Evolutionary conservation across 164 flowering plant species (phyloP), one percentile per base, ranked within the genome.

Genomic region (Berberis vulgaris): DNA sequence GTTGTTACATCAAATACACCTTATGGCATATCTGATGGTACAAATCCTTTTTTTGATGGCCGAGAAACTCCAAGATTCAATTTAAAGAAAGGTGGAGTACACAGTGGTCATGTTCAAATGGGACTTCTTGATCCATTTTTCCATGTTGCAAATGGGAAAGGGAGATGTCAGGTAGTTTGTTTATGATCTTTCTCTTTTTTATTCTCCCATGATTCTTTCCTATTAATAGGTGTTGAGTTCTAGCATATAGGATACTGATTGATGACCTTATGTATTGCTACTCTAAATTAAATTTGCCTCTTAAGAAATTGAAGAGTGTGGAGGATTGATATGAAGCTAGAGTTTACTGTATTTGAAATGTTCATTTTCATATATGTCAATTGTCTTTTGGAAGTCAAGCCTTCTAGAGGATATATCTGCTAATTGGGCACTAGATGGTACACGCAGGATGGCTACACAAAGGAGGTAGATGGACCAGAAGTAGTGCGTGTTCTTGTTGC

Each of bases 41-140:
- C 97, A 61, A 94, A 94, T 77, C 95, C 96, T 49, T 80, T 89
- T 67, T 89, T 89, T 64, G 78, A 84, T 71, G 85, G 82, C 26
- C 80, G 63, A 44, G 58, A 58, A 53, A 71, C 63, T 68, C 95
- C 96, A 26, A 87, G 70, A 76, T 94, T 91, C 56, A 59, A 76
- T 62, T 61, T 94, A 56, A 54, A 69, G 65, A 85, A 68, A 64
- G 70, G 76, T 70, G 96, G 91, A 54, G 87, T 94, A 26, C 99
- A 94, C 45, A 87, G 97, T 60, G 96, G 96, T 49, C 99, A 94
- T 78, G 96, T 89, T 45, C 96, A 89, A 71, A 84, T 43, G 7
- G 82, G 96, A 45, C 76, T 86, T 59, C 69, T 64, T 26, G 99
- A 94, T 79, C 93, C 91, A 43, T 89, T 86, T 77, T 94, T 97